A percentile compares a stretch with the other conserved stretches of the same genome.
These are phyloP conservation scores for Phialophora tarda DNA, from an alignment of 2,329 filamentous ascomycete genomes.

Conservation along the genomic window DNA sequence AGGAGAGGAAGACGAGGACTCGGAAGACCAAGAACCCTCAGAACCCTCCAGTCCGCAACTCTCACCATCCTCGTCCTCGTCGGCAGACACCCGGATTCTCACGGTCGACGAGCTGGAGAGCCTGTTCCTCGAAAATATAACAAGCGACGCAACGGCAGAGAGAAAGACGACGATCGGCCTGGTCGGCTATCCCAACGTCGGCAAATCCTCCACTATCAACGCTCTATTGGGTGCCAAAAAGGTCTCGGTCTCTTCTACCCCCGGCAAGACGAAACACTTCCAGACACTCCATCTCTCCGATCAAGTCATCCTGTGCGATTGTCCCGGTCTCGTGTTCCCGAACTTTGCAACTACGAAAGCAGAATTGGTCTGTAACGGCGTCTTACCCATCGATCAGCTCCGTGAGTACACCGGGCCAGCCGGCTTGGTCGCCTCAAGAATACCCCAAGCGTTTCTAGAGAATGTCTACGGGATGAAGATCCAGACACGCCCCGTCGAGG, in stretches of 20 bases:
- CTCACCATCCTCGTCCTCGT: neutral
- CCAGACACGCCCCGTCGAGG: constrained; percentile 76
- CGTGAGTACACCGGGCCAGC: constrained; percentile 89
- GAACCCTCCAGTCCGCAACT: constrained; percentile 38
- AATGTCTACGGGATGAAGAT: constrained; percentile 94
- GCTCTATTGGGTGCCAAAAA: constrained; percentile 98
- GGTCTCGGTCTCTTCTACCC: constrained; percentile 95
- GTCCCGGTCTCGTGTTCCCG: constrained; percentile 96
- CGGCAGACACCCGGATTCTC: constrained; percentile 70
- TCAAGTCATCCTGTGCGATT: constrained; percentile 91
- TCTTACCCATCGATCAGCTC: constrained; percentile 94
- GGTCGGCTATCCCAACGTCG: constrained; percentile 97
- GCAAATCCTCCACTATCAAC: constrained; percentile 99
- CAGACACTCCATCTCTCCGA: constrained; percentile 95
- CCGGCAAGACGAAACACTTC: constrained; percentile 99
- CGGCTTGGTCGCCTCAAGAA: constrained; percentile 78
- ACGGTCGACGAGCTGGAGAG: constrained; percentile 91
- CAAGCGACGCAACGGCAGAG: constrained; percentile 56
- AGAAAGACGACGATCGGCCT: constrained; percentile 86
- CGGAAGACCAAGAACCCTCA: constrained; percentile 49
- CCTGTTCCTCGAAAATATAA: constrained; percentile 80
- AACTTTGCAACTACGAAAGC: constrained; percentile 97
- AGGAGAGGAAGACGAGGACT: constrained; percentile 49
- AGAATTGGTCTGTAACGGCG: constrained; percentile 91
- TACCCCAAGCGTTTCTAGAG: constrained; percentile 87